A percentile compares a stretch with the other conserved stretches of the same genome.
Conservation (phyloP, 192 early-diverging fungal species). For the Phycomyces nitens region DNA sequence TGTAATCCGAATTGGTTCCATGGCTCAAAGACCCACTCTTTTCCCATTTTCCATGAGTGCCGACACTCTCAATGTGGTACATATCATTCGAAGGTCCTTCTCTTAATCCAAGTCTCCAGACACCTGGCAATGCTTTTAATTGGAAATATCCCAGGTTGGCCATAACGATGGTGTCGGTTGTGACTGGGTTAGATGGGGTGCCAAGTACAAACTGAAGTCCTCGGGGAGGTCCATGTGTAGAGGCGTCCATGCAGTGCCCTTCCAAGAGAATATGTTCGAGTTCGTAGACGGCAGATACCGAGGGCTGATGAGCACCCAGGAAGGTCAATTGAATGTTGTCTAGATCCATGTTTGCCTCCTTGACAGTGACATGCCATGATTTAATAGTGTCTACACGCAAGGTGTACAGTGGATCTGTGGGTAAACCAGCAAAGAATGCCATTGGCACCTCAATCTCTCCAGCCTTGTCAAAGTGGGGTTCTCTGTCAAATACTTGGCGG, state of each 20-base stretch:
- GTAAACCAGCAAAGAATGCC: constrained; percentile 73
- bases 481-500: constrained; percentile 70
- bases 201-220: constrained; percentile 89
- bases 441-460: constrained; percentile 33
- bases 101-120: constrained; percentile 79
- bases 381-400: constrained; percentile 85
- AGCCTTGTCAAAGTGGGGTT: constrained; percentile 58
- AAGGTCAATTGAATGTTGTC: constrained; percentile 83
- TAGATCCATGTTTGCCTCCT: constrained; percentile 79
- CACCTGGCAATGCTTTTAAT: constrained; percentile 88
- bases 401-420: constrained; percentile 77
- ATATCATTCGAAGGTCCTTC: constrained; percentile 79
- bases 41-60: constrained; percentile 41
- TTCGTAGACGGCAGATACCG: constrained; percentile 73
- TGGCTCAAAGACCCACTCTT: neutral
- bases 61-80: constrained; percentile 68
- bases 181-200: constrained; percentile 52
- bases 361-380: constrained; percentile 86
- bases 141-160: constrained; percentile 98
- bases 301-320: constrained; percentile 35
- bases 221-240: constrained; percentile 71
- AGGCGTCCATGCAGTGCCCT: constrained; percentile 78
- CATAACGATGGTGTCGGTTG: constrained; percentile 95
- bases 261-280: constrained; percentile 86
- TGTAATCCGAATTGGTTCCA: constrained; percentile 4